Conservation (phyloP, 495 filamentous ascomycete genomes). For the Haplographium delicatum region DNA sequence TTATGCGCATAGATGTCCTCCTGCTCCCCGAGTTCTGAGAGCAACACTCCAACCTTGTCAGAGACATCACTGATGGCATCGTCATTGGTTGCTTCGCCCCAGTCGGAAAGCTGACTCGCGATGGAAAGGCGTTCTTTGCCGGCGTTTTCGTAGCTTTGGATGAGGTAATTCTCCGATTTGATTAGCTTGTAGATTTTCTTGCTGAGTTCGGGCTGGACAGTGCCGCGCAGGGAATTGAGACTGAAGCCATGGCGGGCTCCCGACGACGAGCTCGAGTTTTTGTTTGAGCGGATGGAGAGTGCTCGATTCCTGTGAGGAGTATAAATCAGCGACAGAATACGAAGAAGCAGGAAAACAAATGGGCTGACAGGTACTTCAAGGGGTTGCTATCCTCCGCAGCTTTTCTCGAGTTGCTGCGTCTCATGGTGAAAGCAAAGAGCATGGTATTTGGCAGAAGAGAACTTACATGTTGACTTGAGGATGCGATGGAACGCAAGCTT, state of each 20-base stretch:
- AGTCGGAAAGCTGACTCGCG: slow-evolving; percentile 88
- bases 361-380: slow-evolving; percentile 6
- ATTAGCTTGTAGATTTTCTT: slow-evolving; percentile 83
- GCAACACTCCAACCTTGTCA: slow-evolving; percentile 89
- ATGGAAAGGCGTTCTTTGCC: slow-evolving; percentile 75
- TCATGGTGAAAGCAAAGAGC: slow-evolving; percentile 8
- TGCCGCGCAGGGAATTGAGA: slow-evolving; percentile 74
- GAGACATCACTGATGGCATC: slow-evolving; percentile 81
- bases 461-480: slow-evolving; percentile 15
- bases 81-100: slow-evolving; percentile 87
- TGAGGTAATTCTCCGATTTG: slow-evolving; percentile 83
- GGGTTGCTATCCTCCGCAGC: slow-evolving; percentile 10
- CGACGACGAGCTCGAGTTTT: slow-evolving; percentile 40
- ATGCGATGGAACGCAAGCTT: neutral
- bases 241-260: slow-evolving; percentile 49
- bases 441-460: neutral
- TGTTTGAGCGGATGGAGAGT: slow-evolving; percentile 50
- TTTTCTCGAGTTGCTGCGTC: slow-evolving; percentile 11
- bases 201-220: slow-evolving; percentile 77
- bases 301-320: slow-evolving; percentile 37
- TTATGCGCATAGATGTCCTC: slow-evolving; percentile 83
- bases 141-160: slow-evolving; percentile 76
- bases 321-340: neutral
- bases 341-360: neutral
- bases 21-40: slow-evolving; percentile 87